These are phyloP conservation scores for Apophysomyces variabilis DNA, from an alignment of 371 early-diverging fungal genomes.

Conservation along the genomic window DNA sequence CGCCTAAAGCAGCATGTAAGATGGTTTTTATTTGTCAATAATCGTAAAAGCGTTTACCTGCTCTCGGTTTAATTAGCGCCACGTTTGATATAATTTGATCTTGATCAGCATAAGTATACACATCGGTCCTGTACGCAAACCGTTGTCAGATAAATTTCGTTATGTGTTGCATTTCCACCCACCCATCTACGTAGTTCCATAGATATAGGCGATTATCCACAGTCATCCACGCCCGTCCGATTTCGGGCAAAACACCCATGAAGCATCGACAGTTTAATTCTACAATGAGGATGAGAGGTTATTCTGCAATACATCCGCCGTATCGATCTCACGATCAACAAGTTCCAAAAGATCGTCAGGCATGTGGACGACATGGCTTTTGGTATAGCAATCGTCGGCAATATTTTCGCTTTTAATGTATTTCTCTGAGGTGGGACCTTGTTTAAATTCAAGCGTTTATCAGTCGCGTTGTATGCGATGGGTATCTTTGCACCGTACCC, in stretches of 20 bases:
- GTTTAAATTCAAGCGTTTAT: not conserved
- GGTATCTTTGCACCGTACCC: conserved; percentile 18
- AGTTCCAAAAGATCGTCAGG: conserved; percentile 75
- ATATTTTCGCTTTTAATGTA: conserved; percentile 18
- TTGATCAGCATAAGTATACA: conserved; percentile 79
- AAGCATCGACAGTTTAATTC: conserved; percentile 77
- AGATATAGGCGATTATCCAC: conserved; percentile 77
- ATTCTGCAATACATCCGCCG: conserved; percentile 3
- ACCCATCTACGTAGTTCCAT: conserved; percentile 79
- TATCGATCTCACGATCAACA: conserved; percentile 62
- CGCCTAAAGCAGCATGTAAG: conserved; percentile 61
- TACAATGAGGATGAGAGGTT: conserved; percentile 17
- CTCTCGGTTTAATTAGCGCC: conserved; percentile 73
- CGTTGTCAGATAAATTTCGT: not conserved
- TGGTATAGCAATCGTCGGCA: conserved; percentile 16
- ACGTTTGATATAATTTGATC: conserved; percentile 85
- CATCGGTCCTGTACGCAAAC: conserved; percentile 47
- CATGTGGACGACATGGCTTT: conserved; percentile 40
- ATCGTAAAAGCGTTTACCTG: conserved; percentile 56
- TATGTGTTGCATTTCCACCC: conserved; percentile 9
- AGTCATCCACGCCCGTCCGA: conserved; percentile 78
- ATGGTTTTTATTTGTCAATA: conserved; percentile 77
- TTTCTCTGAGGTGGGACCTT: conserved; percentile 22
- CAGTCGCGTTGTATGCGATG: not conserved
- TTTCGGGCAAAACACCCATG: conserved; percentile 85